Base-by-base conservation (phyloP, 2,329 filamentous ascomycete species). In the Aspergillus spinulosporus region DNA sequence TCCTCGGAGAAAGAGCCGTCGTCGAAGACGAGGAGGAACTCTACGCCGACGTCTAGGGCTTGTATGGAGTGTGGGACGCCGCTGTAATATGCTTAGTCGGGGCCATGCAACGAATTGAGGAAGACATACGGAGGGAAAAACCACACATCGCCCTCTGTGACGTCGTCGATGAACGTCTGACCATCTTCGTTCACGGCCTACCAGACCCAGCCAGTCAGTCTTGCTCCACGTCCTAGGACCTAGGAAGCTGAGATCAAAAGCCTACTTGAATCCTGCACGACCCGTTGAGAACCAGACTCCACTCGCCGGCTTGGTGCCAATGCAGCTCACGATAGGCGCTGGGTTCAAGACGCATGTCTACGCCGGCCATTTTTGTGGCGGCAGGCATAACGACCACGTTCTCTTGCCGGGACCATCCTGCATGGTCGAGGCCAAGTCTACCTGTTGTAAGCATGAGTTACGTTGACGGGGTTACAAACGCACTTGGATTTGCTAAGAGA, bases 61-160 rank as follows among this genome's bases (percentile, higher is more conserved):
- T 92, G 89, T 1, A 92, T 82, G 0, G 87, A 90, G 71, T 92
- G 89, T 8, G 89, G 89, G 34, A 91, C 82, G 5, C 89, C 89
- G 8, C 71, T 73, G 32, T 12, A 4, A 5, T 45, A 1, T 53
- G 34, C 34, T 36, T 4, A 26, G 43, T 21, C 3, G 29, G 1
- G n/a, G 9, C 5, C 21, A 28, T 9, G 3, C 26, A 12, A 5
- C 36, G 29, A 4, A 31, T n/a, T 3, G n/a, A 2, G 8, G 31
- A 5, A 8, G 2, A 28, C 49, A 3, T 49, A 73, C 71, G 85
- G 84, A 21, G 89, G 89, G 74, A 92, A 92, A 66, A 90, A 92
- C 88, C 88, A 92, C 5, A 92, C 72, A 65, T 92, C 89, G 3
- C 89, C 89, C 66, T 88, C 86, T 66, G 85, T 82, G 21, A 92